Base-by-base conservation (phyloP, 2,329 filamentous ascomycete species). In the Exophiala sideris region DNA sequence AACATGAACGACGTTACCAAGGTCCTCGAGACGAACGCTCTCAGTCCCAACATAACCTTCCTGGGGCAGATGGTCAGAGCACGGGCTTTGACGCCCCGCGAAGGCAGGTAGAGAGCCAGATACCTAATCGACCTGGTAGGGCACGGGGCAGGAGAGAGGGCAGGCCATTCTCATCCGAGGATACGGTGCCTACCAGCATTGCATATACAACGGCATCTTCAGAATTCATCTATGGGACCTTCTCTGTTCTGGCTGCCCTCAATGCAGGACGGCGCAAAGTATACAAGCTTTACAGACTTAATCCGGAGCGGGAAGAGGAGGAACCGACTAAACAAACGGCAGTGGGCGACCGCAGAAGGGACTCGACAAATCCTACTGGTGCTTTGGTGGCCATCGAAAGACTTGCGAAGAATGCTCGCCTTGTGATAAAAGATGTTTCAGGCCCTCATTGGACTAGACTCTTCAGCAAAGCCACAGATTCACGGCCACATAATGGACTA, bases 401-500 rank as follows among this genome's bases (percentile, higher is more conserved):
- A 10, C 50, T 56, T 34, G 60, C 60, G 16, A 46, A 51, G 41
- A 21, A 45, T n/a, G 38, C 45, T 12, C 44, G 52, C 3, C 29
- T 62, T 16, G 38, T 24, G 4, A 44, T 60, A 6, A 48, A 57
- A 34, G 33, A 52, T 11, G 48, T 58, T 6, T 33, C 34, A 18
- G 57, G 82, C 39, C 74, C 76, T 16, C 75, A 79, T 1, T 85
- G 85, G 66, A 73, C 89, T 55, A 80, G 79, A 1, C 74, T 90
- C 38, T 79, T 99, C 73, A 86, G 95, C 70, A 91, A 89, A 71
- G 89, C 95, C 82, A 88, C 88, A 61, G 81, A 78, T 52, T 85
- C 86, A 1, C 81, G 94, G 38, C 90, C 92, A 33, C 92, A 99
- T 72, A 96, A 97, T 66, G 91, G 92, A 44, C 86, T 87, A 63